These are phyloP conservation scores for Niebla homalea DNA, from an alignment of 495 filamentous ascomycete species.

Conservation along the genomic window DNA sequence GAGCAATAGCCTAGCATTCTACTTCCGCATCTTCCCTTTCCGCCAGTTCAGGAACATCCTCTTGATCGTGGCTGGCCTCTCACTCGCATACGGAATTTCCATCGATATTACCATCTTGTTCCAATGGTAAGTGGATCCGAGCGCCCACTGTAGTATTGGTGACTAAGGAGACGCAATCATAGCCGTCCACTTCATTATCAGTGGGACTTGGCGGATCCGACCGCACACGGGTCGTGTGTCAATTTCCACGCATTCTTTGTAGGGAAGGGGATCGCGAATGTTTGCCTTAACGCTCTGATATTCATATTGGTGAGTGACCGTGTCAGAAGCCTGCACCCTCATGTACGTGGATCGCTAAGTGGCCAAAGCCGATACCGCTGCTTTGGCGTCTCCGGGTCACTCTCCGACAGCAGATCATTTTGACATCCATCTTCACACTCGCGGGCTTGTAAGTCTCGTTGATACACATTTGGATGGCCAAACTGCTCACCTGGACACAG, in stretches of 20 bases:
- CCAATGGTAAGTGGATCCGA: conserved; percentile 7
- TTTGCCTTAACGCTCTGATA: conserved; percentile 10
- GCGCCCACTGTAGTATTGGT: too few relatives aligned
- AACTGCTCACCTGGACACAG: conserved; percentile 3
- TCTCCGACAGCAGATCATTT: conserved; percentile 6
- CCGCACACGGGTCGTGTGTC: conserved; percentile 4
- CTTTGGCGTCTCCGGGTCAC: conserved; percentile 11
- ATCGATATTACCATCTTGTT: conserved; percentile 7
- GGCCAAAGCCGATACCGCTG: conserved; percentile 10
- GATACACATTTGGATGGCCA: background rate
- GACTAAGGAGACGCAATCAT: background rate
- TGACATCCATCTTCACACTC: conserved; percentile 11
- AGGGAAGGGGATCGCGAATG: conserved; percentile 7
- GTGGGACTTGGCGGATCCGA: background rate
- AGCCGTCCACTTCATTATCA: conserved; percentile 10
- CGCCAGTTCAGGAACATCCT: conserved; percentile 4
- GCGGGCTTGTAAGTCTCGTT: conserved; percentile 11
- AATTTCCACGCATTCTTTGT: conserved; percentile 7
- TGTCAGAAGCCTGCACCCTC: too few relatives aligned
- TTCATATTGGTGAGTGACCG: conserved; percentile 7
- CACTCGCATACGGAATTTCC: conserved; percentile 1
- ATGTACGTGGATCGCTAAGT: background rate
- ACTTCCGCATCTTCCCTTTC: conserved; percentile 12
- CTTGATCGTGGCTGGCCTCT: background rate
- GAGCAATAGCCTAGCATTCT: conserved; percentile 9